phyloP scores from a whole-genome alignment of 179 eudicot genomes.

The Silene vulgaris region DNA sequence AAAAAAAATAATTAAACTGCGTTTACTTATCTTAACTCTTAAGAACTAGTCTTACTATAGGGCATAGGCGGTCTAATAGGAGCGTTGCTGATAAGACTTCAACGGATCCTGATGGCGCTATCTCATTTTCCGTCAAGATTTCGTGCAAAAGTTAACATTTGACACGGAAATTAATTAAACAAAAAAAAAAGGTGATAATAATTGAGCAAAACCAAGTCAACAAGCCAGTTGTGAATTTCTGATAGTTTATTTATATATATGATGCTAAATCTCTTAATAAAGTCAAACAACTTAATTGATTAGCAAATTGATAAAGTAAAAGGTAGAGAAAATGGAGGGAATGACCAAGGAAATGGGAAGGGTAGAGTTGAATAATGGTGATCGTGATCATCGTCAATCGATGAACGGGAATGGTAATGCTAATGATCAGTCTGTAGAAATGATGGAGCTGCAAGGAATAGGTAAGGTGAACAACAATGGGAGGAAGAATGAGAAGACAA shows the following conservation, averaged over 20 bases:
- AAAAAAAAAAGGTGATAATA: background rate
- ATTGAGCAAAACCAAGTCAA: constrained; percentile 17
- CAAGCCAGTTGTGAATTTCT: constrained; percentile 3
- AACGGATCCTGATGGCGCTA: no score
- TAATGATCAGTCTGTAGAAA: background rate
- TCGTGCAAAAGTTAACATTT: background rate
- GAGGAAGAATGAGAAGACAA: constrained; percentile 29
- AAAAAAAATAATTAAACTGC: no score
- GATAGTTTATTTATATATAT: no score
- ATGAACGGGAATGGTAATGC: background rate
- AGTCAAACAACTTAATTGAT: constrained; percentile 14
- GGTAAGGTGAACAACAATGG: constrained; percentile 18
- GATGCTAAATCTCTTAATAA: background rate
- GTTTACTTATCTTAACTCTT: background rate
- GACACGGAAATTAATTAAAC: background rate
- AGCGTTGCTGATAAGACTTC: background rate
- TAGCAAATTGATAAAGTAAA: constrained; percentile 9
- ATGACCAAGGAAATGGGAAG: constrained; percentile 23
- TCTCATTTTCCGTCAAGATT: background rate
- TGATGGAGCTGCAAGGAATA: background rate
- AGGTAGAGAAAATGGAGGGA: constrained; percentile 11
- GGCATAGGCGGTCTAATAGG: background rate
- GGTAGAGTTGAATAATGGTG: constrained; percentile 13
- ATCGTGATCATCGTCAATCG: constrained; percentile 7
- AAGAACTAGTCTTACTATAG: background rate